Evolutionary conservation across 2,329 filamentous ascomycete species (phyloP), one percentile per base, ranked within the genome.

Genomic region (Claviceps africana): DNA sequence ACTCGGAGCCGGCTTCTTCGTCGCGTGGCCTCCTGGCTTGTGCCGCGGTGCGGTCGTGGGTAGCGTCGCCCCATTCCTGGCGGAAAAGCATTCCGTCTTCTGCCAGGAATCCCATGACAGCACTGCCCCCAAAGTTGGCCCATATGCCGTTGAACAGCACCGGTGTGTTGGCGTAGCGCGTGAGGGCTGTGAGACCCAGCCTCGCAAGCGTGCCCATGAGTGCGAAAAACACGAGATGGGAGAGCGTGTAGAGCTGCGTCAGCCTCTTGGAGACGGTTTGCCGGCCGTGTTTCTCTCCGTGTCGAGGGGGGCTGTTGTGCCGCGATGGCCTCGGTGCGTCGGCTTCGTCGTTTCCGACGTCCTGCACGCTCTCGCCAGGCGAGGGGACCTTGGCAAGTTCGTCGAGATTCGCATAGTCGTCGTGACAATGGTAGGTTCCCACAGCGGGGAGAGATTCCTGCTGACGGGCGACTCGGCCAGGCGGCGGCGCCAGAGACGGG

Each of bases 141-240:
- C 91, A 97, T 22, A 95, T 68, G 2, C 86, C 82, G 49, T 81
- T 77, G 52, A 87, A 90, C 5, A 80, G 72, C 22, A 93, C 72
- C 0, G 89, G 88, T 0, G 86, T 80, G 22, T 83, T 85, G 1
- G 85, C 82, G 64, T 95, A 96, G 52, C 76, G 79, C 0, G 88
- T 93, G 50, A 96, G 70, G 47, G 84, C 83, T 62, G 89, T 81
- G 8, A 95, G 70, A 4, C 89, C 90, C 0, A 96, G 71, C 11
- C 91, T 80, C 0, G 88, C 86, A 28, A 96, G 76, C 0, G 89
- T 93, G 37, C 91, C 91, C 40, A 91, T 68, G 19, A 96, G 76
- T 19, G 90, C 82, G 67, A 95, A 96, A 62, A 96, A 75, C 54
- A 94, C 74, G 25, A 96, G 78, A 66, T 95, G 88, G 0, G 87